Conservation (phyloP, 768 basidiomycete genomes). For the Calocybe gangraenosa region DNA sequence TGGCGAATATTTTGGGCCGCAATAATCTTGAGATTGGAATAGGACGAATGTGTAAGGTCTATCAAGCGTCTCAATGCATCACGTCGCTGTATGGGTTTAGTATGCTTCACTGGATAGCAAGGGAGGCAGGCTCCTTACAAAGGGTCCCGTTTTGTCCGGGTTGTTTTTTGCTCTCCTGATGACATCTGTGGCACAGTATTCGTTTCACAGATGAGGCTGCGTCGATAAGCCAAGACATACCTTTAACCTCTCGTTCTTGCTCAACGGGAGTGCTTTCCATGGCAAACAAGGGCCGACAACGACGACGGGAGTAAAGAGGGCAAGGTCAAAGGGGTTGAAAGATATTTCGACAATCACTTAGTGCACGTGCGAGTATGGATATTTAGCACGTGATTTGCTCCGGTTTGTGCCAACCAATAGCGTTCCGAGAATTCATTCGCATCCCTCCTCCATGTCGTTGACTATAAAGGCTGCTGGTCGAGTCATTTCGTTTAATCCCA, state of each 20-base stretch:
- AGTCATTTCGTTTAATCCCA: constrained; percentile 7
- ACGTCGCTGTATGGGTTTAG: constrained; percentile 36
- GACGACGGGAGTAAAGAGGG: neutral
- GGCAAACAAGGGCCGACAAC: no score
- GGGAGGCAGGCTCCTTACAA: constrained; percentile 29
- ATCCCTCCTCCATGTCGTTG: constrained; percentile 44
- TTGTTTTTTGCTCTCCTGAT: constrained; percentile 41
- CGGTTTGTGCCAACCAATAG: constrained; percentile 25
- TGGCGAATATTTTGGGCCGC: constrained; percentile 53
- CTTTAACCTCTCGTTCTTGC: constrained; percentile 34
- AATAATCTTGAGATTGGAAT: constrained; percentile 46
- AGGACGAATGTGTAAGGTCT: constrained; percentile 43
- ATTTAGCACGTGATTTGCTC: constrained; percentile 10
- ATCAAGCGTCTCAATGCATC: constrained; percentile 51
- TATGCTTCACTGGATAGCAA: neutral
- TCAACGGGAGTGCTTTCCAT: constrained; percentile 26
- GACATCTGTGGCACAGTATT: constrained; percentile 23
- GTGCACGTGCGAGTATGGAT: constrained; percentile 2
- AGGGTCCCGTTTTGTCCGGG: constrained; percentile 30
- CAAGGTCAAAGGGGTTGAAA: neutral
- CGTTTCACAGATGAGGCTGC: neutral
- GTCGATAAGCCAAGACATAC: constrained; percentile 10
- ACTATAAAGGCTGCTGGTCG: constrained; percentile 33
- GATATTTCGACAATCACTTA: neutral
- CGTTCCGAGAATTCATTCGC: constrained; percentile 18